These are phyloP conservation scores for Theobroma grandiflorum DNA, from an alignment of 441 rosid genomes.

Conservation along the genomic window DNA sequence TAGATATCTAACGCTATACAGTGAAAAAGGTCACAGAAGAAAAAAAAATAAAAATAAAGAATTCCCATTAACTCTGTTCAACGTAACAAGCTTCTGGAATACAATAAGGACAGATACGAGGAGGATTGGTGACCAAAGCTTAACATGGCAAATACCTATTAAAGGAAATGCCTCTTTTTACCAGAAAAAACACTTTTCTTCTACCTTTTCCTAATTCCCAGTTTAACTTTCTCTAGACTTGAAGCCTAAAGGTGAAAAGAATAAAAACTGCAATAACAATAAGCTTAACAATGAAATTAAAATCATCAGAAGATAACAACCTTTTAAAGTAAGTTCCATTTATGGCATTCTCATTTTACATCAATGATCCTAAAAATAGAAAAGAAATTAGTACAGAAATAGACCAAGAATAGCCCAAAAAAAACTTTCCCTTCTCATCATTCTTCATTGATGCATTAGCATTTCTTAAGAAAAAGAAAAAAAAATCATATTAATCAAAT, in stretches of 20 bases:
- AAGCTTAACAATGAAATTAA: not conserved
- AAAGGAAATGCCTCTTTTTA: not conserved
- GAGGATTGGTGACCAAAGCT: not conserved
- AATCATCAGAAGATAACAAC: not conserved
- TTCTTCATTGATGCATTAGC: constrained; percentile 3
- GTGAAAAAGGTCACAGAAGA: not conserved
- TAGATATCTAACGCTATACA: not conserved
- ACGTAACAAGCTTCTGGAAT: not conserved
- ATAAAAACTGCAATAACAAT: not conserved
- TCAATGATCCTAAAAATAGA: not conserved
- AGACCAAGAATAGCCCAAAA: not conserved
- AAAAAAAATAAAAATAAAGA: not conserved
- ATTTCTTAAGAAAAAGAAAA: not conserved
- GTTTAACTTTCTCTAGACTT: not conserved
- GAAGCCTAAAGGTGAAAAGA: not conserved
- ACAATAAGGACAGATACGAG: not conserved
- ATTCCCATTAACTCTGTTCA: not conserved
- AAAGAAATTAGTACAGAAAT: not conserved
- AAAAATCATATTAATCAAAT: not conserved
- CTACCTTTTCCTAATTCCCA: not conserved
- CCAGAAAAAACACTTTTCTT: not conserved
- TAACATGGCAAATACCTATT: not conserved
- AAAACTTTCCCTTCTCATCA: not conserved
- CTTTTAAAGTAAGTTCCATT: not conserved
- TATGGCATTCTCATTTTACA: not conserved